phyloP scores from a whole-genome alignment of 352 stramenopile species.

The Pythium myriotylum region DNA sequence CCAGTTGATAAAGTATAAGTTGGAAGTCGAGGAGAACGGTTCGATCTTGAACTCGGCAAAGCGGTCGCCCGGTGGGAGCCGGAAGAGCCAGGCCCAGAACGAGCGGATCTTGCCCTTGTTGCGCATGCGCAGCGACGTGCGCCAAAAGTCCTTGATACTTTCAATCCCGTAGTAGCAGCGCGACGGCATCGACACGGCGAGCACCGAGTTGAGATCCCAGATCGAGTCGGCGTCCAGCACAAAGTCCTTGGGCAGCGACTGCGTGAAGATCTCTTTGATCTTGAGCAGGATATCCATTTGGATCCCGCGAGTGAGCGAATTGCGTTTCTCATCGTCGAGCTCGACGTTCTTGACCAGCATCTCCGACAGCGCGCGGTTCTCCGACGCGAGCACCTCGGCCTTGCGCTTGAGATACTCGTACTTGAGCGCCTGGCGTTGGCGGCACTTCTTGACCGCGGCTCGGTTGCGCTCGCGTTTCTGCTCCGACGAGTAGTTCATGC shows the following conservation, averaged over 20 bases:
- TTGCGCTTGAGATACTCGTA: constrained; percentile 80
- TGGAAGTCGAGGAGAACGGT: constrained; percentile 70
- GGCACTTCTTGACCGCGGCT: constrained; percentile 85
- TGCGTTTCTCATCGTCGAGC: constrained; percentile 54
- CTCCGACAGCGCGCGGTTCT: constrained; percentile 75
- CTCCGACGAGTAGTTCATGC: constrained; percentile 86
- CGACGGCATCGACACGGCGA: constrained; percentile 84
- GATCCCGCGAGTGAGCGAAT: constrained; percentile 74
- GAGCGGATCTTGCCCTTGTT: constrained; percentile 89
- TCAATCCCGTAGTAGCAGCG: constrained; percentile 87
- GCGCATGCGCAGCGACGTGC: constrained; percentile 80
- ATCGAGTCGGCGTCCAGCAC: constrained; percentile 84
- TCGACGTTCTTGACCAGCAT: constrained; percentile 77
- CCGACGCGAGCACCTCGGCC: constrained; percentile 57
- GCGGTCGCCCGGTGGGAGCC: constrained; percentile 68
- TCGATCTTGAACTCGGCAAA: constrained; percentile 79
- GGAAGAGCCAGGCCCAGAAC: constrained; percentile 87
- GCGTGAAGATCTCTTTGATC: constrained; percentile 89
- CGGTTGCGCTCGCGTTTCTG: constrained; percentile 85
- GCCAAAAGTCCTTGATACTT: constrained; percentile 88
- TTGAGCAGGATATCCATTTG: constrained; percentile 89
- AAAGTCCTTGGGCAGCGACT: constrained; percentile 85
- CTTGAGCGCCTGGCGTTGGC: constrained; percentile 80
- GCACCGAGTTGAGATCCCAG: constrained; percentile 84
- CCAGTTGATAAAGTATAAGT: constrained; percentile 85